A percentile compares a stretch with the other conserved stretches of the same genome.
phyloP scores from a whole-genome alignment of 208 protist genomes.

The Crithidia sp. region DNA sequence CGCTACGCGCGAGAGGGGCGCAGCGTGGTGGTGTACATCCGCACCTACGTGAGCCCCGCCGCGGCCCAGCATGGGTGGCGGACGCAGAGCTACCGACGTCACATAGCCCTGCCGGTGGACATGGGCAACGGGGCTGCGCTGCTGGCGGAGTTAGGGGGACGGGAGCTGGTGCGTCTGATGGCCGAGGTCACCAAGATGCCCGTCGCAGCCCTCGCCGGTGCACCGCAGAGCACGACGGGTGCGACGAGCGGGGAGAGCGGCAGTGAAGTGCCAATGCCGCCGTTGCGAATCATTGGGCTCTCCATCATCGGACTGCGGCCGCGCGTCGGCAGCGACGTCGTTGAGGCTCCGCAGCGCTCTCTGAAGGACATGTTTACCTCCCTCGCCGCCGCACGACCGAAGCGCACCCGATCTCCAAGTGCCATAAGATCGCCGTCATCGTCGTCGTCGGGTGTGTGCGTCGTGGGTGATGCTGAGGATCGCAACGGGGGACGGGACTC shows the following conservation, averaged over 20 bases:
- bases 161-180: conserved; percentile 24
- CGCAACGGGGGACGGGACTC: too few species aligned
- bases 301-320: conserved; percentile 19
- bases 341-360: conserved; percentile 9
- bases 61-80: conserved; percentile 24
- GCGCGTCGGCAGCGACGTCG: background rate
- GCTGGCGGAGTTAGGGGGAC: conserved; percentile 18
- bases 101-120: conserved; percentile 12
- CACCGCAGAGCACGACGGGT: too few species aligned
- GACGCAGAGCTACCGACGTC: conserved; percentile 38
- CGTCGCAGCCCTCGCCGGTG: background rate
- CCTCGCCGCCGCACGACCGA: conserved; percentile 6
- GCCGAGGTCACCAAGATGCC: conserved; percentile 6
- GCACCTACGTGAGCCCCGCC: conserved; percentile 27
- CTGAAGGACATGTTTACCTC: conserved; percentile 28
- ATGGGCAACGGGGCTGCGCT: background rate
- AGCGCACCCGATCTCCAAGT: too few species aligned
- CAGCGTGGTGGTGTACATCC: conserved; percentile 58
- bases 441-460: too few species aligned
- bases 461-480: too few species aligned
- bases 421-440: too few species aligned
- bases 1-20: conserved; percentile 38
- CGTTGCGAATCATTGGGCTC: conserved; percentile 27
- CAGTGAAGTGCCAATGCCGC: conserved; percentile 22
- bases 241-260: background rate